Conservation (phyloP, 202 grass and related monocot genomes). For the Brachypodium distachyon region DNA sequence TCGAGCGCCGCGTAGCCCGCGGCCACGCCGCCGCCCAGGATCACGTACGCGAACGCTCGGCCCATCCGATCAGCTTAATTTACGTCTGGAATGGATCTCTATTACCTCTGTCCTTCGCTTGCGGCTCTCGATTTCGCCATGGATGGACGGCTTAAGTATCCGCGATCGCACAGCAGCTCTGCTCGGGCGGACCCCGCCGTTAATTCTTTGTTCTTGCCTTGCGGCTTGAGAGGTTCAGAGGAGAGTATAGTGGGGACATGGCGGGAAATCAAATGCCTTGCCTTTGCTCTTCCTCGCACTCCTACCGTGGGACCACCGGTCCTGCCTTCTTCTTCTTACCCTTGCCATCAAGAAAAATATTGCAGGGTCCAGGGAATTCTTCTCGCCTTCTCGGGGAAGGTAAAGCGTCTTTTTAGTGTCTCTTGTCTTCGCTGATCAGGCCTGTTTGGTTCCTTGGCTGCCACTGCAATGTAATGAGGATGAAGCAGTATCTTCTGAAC, state of each 20-base stretch:
- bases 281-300: background rate
- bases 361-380: background rate
- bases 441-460: background rate
- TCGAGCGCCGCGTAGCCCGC: constrained; percentile 91
- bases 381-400: constrained; percentile 5
- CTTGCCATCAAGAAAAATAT: constrained; percentile 6
- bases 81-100: background rate
- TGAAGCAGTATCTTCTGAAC: background rate
- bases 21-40: constrained; percentile 83
- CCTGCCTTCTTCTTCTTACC: constrained; percentile 25
- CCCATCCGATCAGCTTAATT: constrained; percentile 22
- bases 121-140: background rate
- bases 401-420: background rate
- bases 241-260: background rate
- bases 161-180: background rate
- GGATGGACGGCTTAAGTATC: constrained; percentile 21
- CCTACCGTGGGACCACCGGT: background rate
- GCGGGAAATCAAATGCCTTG: constrained; percentile 24
- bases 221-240: constrained; percentile 27
- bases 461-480: background rate
- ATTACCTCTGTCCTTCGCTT: background rate
- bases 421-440: background rate
- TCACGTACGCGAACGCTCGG: constrained; percentile 66
- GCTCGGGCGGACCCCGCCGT: background rate
- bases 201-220: constrained; percentile 48